A percentile compares a stretch with the other conserved stretches of the same genome.
Conservation (phyloP, 805 yeast species). For the Ogataea saltuana region DNA sequence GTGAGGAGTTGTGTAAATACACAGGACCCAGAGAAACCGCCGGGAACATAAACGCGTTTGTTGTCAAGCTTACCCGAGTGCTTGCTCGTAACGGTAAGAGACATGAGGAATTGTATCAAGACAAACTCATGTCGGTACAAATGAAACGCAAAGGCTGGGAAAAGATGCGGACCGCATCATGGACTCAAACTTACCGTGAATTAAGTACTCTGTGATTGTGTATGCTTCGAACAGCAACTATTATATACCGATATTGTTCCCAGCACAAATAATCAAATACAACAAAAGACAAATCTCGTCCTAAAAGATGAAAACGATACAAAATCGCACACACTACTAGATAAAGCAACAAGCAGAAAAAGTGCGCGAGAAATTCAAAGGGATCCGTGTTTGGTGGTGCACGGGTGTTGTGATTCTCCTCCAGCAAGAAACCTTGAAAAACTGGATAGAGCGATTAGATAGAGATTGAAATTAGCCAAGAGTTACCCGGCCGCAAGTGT, state of each 20-base stretch:
- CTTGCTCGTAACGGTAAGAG: too few relatives aligned
- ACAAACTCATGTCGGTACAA: neutral
- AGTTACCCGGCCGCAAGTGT: neutral
- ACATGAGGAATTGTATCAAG: neutral
- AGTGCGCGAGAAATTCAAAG: constrained; percentile 3
- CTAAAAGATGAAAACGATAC: constrained; percentile 3
- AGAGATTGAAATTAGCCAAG: too few relatives aligned
- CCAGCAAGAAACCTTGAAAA: neutral
- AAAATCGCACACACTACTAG: constrained; percentile 6
- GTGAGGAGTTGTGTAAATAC: neutral
- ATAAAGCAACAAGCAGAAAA: constrained; percentile 7
- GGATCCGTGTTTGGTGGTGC: neutral
- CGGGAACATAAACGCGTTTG: too few relatives aligned
- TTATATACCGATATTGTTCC: constrained; percentile 9
- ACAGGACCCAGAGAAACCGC: too few relatives aligned
- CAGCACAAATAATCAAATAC: constrained; percentile 7
- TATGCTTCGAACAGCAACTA: constrained; percentile 10
- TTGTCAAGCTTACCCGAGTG: too few relatives aligned
- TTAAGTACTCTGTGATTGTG: constrained; percentile 6
- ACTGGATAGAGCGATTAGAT: too few relatives aligned
- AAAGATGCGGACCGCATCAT: neutral
- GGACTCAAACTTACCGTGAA: constrained; percentile 5
- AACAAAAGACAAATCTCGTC: constrained; percentile 7
- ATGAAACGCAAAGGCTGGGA: neutral
- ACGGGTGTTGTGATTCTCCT: neutral